Percentiles rank a stretch among this genome's conserved stretches.
These are phyloP conservation scores for Pythium phragmitis DNA, from an alignment of 352 stramenopile species.

Conservation along the genomic window DNA sequence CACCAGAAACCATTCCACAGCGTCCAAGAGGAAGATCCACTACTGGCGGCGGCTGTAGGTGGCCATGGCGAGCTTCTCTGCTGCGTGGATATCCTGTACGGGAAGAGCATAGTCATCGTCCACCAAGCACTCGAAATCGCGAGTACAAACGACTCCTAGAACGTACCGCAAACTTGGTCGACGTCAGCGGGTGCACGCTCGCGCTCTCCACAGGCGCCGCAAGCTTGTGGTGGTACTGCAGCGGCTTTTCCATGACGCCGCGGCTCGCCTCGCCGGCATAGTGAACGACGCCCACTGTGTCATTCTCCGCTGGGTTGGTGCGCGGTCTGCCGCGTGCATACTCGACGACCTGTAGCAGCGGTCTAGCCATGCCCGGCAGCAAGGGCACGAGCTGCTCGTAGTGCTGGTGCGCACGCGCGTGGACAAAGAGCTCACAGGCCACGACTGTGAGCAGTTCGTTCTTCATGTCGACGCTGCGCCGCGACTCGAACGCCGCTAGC, in stretches of 20 bases:
- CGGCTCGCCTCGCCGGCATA: constrained; percentile 53
- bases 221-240: constrained; percentile 46
- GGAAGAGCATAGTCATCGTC: neutral
- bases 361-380: constrained; percentile 58
- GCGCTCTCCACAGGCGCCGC: constrained; percentile 24
- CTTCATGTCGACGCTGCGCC: constrained; percentile 64
- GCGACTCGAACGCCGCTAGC: constrained; percentile 58
- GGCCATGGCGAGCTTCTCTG: constrained; percentile 56
- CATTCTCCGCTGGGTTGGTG: constrained; percentile 43
- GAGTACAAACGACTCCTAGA: neutral
- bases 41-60: constrained; percentile 47
- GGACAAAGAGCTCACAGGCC: constrained; percentile 71
- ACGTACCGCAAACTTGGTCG: constrained; percentile 47
- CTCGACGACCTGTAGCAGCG: constrained; percentile 58
- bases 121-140: constrained; percentile 1
- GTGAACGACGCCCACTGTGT: constrained; percentile 53
- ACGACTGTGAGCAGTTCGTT: constrained; percentile 79
- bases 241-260: constrained; percentile 43
- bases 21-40: neutral
- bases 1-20: constrained; percentile 16
- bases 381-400: constrained; percentile 75
- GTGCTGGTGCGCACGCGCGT: constrained; percentile 61
- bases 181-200: constrained; percentile 55
- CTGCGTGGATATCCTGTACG: constrained; percentile 73
- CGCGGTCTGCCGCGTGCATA: constrained; percentile 42